Evolutionary conservation across 352 stramenopile genomes (phyloP), one percentile per base, ranked within the genome.

Genomic region (Phytophthora meadii): DNA sequence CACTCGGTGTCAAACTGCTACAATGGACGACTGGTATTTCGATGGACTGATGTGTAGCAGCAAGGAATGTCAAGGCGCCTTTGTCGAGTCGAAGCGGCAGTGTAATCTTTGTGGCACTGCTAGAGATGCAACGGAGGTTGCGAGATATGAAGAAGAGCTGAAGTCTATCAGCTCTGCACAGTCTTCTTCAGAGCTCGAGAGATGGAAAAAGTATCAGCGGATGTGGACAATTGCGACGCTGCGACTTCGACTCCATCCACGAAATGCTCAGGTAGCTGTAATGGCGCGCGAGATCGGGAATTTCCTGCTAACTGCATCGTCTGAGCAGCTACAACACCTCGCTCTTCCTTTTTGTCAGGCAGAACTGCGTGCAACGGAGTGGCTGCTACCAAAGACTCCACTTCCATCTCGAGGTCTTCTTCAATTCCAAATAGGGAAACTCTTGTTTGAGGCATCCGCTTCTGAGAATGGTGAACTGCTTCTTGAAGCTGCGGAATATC

Each of bases 401-500:
- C 63, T 88, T 17, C 79, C 79, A 3, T 73, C 76, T 9, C 67
- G 76, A 49, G 79, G 79, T 15, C 51, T 84, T 0, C 49, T 88
- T 27, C 68, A 82, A 17, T 77, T 77, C 39, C 76, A 85, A 45
- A 76, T 85, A 19, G 76, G 74, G 15, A 85, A 81, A 57, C 19
- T 82, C 7, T 24, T 76, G 11, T 67, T 64, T 39, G 55, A 76
- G 5, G 44, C n/a, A 30, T 65, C 57, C 5, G 37, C 22, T 5
- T 34, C 28, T 42, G 15, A 14, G 24, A 48, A 57, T 48, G 42
- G 11, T 36, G 47, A 66, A 25, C 47, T 44, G 41, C 42, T 67
- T n/a, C 37, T 75, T 58, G 39, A 49, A 30, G 68, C 62, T 50
- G 55, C 22, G 25, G 61, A 71, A 27, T 65, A 81, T 58, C 65